These are phyloP conservation scores for Pythium plurisporium DNA, from an alignment of 352 stramenopile species.

Conservation along the genomic window DNA sequence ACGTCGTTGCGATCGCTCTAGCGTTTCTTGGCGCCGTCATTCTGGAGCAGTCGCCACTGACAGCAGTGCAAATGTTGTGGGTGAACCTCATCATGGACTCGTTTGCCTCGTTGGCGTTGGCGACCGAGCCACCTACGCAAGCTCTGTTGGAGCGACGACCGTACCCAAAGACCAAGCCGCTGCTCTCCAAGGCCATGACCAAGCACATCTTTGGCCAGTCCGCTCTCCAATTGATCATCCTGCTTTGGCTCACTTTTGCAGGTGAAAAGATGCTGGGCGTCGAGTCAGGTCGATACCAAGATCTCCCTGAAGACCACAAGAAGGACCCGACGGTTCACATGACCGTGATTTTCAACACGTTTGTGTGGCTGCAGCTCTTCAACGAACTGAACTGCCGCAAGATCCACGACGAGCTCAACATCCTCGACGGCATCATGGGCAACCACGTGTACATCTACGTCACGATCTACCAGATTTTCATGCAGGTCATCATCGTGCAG, in stretches of 20 bases:
- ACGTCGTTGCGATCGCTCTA: conserved; percentile 74
- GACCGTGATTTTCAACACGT: conserved; percentile 98
- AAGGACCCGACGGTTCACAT: conserved; percentile 84
- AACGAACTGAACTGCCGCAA: conserved; percentile 80
- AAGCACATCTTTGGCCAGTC: conserved; percentile 77
- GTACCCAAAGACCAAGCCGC: conserved; percentile 59
- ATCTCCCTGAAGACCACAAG: conserved; percentile 28
- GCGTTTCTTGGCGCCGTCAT: conserved; percentile 79
- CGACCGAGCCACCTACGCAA: conserved; percentile 63
- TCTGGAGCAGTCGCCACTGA: conserved; percentile 77
- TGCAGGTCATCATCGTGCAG: conserved; percentile 95
- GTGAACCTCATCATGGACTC: conserved; percentile 88
- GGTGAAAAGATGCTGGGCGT: conserved; percentile 60
- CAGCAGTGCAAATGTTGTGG: conserved; percentile 87
- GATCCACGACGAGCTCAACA: conserved; percentile 94
- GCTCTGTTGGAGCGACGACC: conserved; percentile 56
- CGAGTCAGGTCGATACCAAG: conserved; percentile 35
- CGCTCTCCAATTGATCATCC: conserved; percentile 70
- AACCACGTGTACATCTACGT: conserved; percentile 95
- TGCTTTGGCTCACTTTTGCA: conserved; percentile 83
- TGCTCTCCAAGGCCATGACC: conserved; percentile 58
- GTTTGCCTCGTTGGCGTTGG: conserved; percentile 67
- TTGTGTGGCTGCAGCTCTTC: conserved; percentile 96
- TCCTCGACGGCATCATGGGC: conserved; percentile 89
- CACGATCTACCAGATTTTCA: conserved; percentile 85